These are phyloP conservation scores for Plasmopara halstedii DNA, from an alignment of 352 stramenopile genomes.

Conservation along the genomic window DNA sequence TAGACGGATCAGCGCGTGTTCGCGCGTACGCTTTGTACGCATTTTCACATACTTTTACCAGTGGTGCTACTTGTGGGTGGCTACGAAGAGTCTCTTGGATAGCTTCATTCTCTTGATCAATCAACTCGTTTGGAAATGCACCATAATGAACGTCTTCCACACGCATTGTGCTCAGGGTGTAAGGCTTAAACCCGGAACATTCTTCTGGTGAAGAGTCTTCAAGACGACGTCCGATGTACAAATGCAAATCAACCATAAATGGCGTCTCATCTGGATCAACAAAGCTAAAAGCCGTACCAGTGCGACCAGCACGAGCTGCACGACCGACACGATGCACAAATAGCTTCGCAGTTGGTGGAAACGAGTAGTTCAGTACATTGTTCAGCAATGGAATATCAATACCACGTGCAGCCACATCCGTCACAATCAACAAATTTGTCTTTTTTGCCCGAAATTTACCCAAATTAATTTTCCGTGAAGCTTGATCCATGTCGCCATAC, in stretches of 20 bases:
- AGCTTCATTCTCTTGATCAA: conserved; percentile 95
- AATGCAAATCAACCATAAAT: conserved; percentile 98
- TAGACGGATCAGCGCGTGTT: conserved; percentile 93
- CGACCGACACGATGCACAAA: conserved; percentile 96
- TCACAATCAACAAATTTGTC: conserved; percentile 90
- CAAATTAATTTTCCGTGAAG: conserved; percentile 86
- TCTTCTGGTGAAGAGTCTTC: conserved; percentile 57
- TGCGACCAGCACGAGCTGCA: conserved; percentile 92
- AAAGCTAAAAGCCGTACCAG: conserved; percentile 93
- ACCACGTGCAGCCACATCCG: conserved; percentile 90
- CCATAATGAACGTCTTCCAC: conserved; percentile 97
- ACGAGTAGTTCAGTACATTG: conserved; percentile 95
- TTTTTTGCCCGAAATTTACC: conserved; percentile 88
- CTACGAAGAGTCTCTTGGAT: conserved; percentile 86
- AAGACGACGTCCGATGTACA: conserved; percentile 90
- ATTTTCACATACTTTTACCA: conserved; percentile 92
- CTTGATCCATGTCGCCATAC: conserved; percentile 93
- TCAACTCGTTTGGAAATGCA: conserved; percentile 91
- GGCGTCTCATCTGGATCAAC: conserved; percentile 97
- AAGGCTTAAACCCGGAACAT: conserved; percentile 47
- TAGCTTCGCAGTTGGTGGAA: conserved; percentile 90
- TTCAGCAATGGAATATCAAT: conserved; percentile 96
- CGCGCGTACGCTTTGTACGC: conserved; percentile 97
- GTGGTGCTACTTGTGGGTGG: conserved; percentile 59
- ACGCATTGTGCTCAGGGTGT: conserved; percentile 91